phyloP scores from a whole-genome alignment of 495 filamentous ascomycete species.

The Daldinia childiae region DNA sequence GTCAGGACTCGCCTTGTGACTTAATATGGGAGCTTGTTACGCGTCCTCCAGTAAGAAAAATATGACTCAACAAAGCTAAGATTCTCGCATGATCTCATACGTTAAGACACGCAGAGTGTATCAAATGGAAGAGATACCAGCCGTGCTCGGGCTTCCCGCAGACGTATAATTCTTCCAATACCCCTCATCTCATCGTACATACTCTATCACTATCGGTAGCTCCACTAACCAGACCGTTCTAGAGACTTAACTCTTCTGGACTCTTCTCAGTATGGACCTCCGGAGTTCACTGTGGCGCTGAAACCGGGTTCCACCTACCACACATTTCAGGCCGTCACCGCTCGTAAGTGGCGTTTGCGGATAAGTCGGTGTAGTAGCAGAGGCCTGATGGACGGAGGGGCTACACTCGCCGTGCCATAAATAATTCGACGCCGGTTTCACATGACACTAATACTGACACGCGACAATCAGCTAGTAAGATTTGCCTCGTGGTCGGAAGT shows the following conservation, averaged over 20 bases:
- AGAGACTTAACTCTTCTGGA: background rate
- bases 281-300: constrained; percentile 10
- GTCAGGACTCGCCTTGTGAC: background rate
- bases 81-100: background rate
- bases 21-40: background rate
- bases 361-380: background rate
- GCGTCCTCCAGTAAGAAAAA: background rate
- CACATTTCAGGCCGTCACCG: constrained; percentile 3
- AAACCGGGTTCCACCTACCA: constrained; percentile 28
- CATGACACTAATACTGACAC: constrained; percentile 6
- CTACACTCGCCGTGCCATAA: background rate
- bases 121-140: background rate
- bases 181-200: background rate
- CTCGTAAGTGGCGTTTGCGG: background rate
- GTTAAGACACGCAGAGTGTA: background rate
- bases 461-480: background rate
- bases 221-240: background rate
- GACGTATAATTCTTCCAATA: background rate
- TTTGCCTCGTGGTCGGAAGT: background rate
- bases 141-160: background rate
- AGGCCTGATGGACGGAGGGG: background rate
- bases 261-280: background rate
- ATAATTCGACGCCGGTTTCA: background rate
- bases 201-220: background rate
- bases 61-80: background rate